Evolutionary conservation across 352 stramenopile genomes (phyloP).

Genomic region (Phytophthora aleatoria): DNA sequence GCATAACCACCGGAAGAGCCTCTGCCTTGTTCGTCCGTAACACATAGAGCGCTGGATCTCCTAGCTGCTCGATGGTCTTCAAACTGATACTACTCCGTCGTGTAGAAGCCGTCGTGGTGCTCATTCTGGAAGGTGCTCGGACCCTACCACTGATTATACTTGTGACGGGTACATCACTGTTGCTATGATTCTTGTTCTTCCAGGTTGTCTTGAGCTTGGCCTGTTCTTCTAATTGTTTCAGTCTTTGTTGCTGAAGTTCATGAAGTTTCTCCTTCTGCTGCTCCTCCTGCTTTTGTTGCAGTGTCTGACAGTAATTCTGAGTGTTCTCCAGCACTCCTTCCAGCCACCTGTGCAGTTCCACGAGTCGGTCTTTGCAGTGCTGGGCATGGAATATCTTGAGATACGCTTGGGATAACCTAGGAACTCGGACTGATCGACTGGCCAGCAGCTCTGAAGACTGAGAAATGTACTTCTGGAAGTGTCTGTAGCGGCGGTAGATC

Average conservation of each 20-base stretch:
- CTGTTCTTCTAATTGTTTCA: constrained; percentile 26
- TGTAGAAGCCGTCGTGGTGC: constrained; percentile 5
- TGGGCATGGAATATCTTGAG: constrained; percentile 84
- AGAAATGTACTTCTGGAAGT: constrained; percentile 81
- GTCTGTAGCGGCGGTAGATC: constrained; percentile 84
- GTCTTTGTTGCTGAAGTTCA: constrained; percentile 30
- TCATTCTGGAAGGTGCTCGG: constrained; percentile 12
- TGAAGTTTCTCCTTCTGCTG: constrained; percentile 23
- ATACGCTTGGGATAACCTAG: constrained; percentile 73
- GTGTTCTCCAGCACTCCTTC: constrained; percentile 70
- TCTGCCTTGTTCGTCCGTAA: constrained; percentile 40
- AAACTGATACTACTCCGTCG: constrained; percentile 24
- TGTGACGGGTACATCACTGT: constrained; percentile 12
- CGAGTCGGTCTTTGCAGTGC: constrained; percentile 76
- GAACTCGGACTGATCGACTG: constrained; percentile 49
- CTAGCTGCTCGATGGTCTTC: constrained; percentile 24
- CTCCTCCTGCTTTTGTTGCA: constrained; percentile 36
- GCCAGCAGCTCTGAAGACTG: constrained; percentile 62
- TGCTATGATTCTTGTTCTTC: constrained; percentile 27
- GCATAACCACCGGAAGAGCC: constrained; percentile 55
- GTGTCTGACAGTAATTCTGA: constrained; percentile 54
- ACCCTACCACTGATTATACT: constrained; percentile 23
- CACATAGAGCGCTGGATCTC: constrained; percentile 30
- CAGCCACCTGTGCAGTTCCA: constrained; percentile 77
- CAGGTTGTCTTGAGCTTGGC: constrained; percentile 15